Evolutionary conservation across 768 basidiomycete species (phyloP), one percentile per base, ranked within the genome.

Genomic region (Imleria badia): DNA sequence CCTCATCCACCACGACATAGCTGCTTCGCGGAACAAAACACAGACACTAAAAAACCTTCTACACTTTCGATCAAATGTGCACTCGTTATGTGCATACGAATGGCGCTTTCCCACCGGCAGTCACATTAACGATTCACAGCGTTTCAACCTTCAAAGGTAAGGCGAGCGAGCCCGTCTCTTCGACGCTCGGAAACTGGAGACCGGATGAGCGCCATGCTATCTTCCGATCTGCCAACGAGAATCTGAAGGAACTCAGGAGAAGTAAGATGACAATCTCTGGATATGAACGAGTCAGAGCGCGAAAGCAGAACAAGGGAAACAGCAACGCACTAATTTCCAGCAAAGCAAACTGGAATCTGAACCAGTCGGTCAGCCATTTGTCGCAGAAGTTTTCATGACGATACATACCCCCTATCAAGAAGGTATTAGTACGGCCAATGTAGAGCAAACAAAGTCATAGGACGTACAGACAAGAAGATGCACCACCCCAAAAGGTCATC

Each of bases 131-230:
- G n/a, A n/a, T 13, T 42, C 40, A 51, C 15, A 51, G 8, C 17
- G 11, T 15, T 22, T 51, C 49, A 17, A 51, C 40, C 22, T 26
- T 51, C 30, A 51, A 6, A 26, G 49, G 49, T 10, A 51, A 42
- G 11, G 31, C 39, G 3, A 51, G 49, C 31, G 22, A 6, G 11
- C 40, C 49, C 14, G 49, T 42, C 14, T 34, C 40, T 8, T 40
- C 22, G 17, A 42, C 49, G 41, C 31, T 51, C 7, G 49, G 49
- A 26, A 51, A 51, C 40, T 51, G 49, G 20, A 51, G 31, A 34
- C 49, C 49, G 15, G 49, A 51, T 23, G 49, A 51, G 23, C 49
- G 49, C 49, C 49, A 51, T 23, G 17, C 20, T 12, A 51, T 42
- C 40, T 51, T 40, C 6, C 1, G 22, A n/a, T 42, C 49, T 13